Percentiles rank a stretch among this genome's conserved stretches.
Conservation (phyloP, 2,329 filamentous ascomycete species). For the Elsinoe ampelina region DNA sequence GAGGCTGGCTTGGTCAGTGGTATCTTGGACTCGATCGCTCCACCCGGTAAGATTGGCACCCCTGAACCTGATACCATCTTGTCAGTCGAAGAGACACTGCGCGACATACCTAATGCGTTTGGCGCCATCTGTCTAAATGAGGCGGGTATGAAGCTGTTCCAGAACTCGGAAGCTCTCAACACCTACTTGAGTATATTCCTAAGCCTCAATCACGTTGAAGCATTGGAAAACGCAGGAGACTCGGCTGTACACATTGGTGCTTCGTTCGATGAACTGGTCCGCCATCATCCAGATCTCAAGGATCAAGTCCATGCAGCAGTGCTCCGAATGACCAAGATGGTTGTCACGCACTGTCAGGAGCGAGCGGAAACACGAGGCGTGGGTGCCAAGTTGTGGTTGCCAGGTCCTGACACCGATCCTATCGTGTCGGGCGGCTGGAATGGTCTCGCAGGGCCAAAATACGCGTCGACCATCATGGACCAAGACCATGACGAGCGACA, state of each 20-base stretch:
- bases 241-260: slow-evolving; percentile 66
- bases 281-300: slow-evolving; percentile 82
- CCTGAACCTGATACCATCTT: slow-evolving; percentile 63
- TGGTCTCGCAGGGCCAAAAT: slow-evolving; percentile 28
- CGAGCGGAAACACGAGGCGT: slow-evolving; percentile 61
- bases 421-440: slow-evolving; percentile 49
- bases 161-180: slow-evolving; percentile 69
- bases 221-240: slow-evolving; percentile 65
- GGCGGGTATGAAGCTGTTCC: slow-evolving; percentile 76
- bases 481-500: not conserved
- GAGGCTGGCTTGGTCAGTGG: slow-evolving; percentile 85
- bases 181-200: slow-evolving; percentile 96
- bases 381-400: slow-evolving; percentile 69
- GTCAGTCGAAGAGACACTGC: slow-evolving; percentile 80
- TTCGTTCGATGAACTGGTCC: slow-evolving; percentile 86
- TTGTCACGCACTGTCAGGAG: slow-evolving; percentile 62
- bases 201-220: slow-evolving; percentile 77
- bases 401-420: slow-evolving; percentile 45
- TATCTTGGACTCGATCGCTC: slow-evolving; percentile 71
- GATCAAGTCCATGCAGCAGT: slow-evolving; percentile 74
- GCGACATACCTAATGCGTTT: slow-evolving; percentile 75
- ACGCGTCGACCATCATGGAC: not conserved
- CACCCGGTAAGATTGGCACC: slow-evolving; percentile 14
- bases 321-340: slow-evolving; percentile 76
- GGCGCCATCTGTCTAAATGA: slow-evolving; percentile 91